Conservation (phyloP, 768 basidiomycete genomes). For the Pulveroboletus ravenelii region DNA sequence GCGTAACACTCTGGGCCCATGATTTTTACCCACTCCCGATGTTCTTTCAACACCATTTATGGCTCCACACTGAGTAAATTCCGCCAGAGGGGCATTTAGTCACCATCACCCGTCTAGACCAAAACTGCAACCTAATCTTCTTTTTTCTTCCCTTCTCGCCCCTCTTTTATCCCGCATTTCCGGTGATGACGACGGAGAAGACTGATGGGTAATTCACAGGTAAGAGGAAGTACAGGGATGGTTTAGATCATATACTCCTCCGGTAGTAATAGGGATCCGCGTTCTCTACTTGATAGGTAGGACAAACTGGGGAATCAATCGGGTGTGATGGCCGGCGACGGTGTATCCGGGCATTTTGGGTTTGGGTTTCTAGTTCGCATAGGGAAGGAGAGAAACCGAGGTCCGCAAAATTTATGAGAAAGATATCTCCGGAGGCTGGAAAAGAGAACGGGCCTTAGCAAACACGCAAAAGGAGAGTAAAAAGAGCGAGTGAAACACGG, state of each 20-base stretch:
- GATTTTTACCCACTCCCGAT: constrained; percentile 24
- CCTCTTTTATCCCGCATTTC: constrained; percentile 4
- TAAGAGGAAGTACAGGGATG: constrained; percentile 17
- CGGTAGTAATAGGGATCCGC: constrained; percentile 17
- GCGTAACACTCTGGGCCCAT: constrained; percentile 23
- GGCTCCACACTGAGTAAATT: constrained; percentile 28
- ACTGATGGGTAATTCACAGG: constrained; percentile 17
- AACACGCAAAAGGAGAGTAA: background rate
- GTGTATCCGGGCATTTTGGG: too few species aligned
- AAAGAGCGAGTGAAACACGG: too few species aligned
- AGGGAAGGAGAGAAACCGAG: background rate
- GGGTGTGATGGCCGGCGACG: background rate
- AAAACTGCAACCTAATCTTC: constrained; percentile 25
- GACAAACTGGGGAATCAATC: constrained; percentile 10
- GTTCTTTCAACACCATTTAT: constrained; percentile 15
- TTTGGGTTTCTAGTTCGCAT: background rate
- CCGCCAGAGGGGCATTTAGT: constrained; percentile 20
- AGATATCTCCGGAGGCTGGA: constrained; percentile 43
- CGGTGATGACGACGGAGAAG: constrained; percentile 8
- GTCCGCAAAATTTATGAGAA: constrained; percentile 23
- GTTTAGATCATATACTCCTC: constrained; percentile 18
- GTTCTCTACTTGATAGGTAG: constrained; percentile 5
- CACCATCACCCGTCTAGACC: constrained; percentile 19
- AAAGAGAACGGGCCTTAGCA: background rate
- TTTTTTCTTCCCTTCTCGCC: constrained; percentile 2